Percentiles rank a stretch among this genome's conserved stretches.
Conservation (phyloP, 1,284 basidiomycete species). For the Tremellales sp. region DNA sequence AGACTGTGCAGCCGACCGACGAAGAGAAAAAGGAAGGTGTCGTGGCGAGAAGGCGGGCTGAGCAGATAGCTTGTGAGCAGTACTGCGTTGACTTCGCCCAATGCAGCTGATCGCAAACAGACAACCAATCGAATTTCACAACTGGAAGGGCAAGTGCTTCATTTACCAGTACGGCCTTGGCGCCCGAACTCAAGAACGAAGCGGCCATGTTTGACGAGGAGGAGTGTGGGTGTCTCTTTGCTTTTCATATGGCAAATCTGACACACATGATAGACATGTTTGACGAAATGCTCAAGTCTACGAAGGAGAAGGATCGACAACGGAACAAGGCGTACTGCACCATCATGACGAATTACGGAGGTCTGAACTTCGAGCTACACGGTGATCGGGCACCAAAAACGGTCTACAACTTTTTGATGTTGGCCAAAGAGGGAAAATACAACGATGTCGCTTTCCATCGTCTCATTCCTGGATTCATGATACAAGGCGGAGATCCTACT, state of each 20-base stretch:
- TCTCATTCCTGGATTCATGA: slow-evolving; percentile 96
- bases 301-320: slow-evolving; percentile 85
- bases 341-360: slow-evolving; percentile 83
- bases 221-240: slow-evolving; percentile 50
- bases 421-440: slow-evolving; percentile 85
- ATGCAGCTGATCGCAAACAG: slow-evolving; percentile 46
- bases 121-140: slow-evolving; percentile 88
- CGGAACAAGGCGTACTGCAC: slow-evolving; percentile 86
- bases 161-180: slow-evolving; percentile 85
- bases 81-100: not conserved
- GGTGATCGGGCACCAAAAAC: slow-evolving; percentile 80
- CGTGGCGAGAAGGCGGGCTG: slow-evolving; percentile 37
- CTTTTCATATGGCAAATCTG: not conserved
- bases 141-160: slow-evolving; percentile 88
- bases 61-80: slow-evolving; percentile 40
- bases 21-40: slow-evolving; percentile 42
- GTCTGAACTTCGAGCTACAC: slow-evolving; percentile 86
- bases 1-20: not conserved
- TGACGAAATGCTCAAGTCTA: slow-evolving; percentile 74
- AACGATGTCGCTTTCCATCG: slow-evolving; percentile 79
- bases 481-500: slow-evolving; percentile 94
- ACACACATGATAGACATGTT: slow-evolving; percentile 64
- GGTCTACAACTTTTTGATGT: slow-evolving; percentile 94
- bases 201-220: slow-evolving; percentile 84
- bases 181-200: slow-evolving; percentile 70